Evolutionary conservation across 2,329 filamentous ascomycete genomes (phyloP), one percentile per base, ranked within the genome.

Genomic region (Paraconiothyrium sp.): DNA sequence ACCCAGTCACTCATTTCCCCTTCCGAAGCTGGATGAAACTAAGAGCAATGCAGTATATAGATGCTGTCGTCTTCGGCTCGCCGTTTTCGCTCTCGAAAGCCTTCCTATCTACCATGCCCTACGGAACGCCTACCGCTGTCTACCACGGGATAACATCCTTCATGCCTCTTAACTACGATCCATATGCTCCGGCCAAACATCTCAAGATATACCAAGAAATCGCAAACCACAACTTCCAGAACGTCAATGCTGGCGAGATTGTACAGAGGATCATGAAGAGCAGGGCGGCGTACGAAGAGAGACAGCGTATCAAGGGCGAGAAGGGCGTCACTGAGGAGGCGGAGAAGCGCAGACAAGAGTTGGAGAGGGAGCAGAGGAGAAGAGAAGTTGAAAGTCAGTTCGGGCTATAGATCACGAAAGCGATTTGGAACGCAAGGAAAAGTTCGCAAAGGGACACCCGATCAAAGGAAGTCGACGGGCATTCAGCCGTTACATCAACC

Each of bases 61-160:
- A 97, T 77, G 89, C 92, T 43, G 89, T 97, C 58, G 84, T 98
- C 64, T 97, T 99, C 74, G 92, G 92, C 41, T 93, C 95, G 0
- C 95, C 95, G 0, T 97, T 97, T 76, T 89, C 90, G 2, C 93
- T 94, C 3, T 92, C 88, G n/a, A 87, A 88, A 73, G 81, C 87
- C 2, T 99, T 96, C 78, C 86, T 99, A 46, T 85, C 61, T 16
- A 84, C 87, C 1, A 84, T 96, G 49, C 93, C 94, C 0, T 89
- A 89, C 79, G 70, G 73, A 58, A 86, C 86, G 4, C 92, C 93
- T 14, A 85, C 90, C 71, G 90, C 89, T 32, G 92, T 99, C 63
- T 99, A 98, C 79, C 95, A 99, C 80, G 95, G 95, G n/a, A 93
- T 93, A 7, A 99, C 95, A 0, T 87, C 91, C 13, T 97, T 97